phyloP scores from a whole-genome alignment of 768 basidiomycete genomes.

The Tephrocybe sp. region DNA sequence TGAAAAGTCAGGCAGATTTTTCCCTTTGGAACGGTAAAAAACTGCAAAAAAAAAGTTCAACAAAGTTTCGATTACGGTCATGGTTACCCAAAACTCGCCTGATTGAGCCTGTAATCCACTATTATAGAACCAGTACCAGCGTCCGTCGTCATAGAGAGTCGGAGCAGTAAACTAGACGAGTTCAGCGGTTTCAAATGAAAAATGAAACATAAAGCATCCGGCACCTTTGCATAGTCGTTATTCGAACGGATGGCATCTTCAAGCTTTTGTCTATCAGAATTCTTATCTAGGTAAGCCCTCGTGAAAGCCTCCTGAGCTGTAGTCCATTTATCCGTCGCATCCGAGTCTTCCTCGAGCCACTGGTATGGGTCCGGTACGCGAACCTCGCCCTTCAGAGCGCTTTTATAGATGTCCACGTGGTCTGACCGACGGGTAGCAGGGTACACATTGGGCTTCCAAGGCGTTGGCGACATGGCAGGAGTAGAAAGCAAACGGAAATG shows the following conservation, averaged over 20 bases:
- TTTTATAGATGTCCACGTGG: constrained; percentile 68
- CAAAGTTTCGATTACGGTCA: neutral
- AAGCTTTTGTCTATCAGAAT: constrained; percentile 54
- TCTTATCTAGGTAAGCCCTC: constrained; percentile 58
- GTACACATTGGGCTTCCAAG: constrained; percentile 59
- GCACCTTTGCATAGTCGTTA: constrained; percentile 43
- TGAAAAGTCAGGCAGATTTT: constrained; percentile 52
- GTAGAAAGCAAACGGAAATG: constrained; percentile 23
- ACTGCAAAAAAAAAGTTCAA: constrained; percentile 35
- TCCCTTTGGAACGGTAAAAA: constrained; percentile 57
- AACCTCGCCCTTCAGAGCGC: constrained; percentile 58
- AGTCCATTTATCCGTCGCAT: constrained; percentile 67
- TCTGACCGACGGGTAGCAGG: constrained; percentile 64
- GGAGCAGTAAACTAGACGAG: constrained; percentile 60
- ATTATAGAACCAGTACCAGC: constrained; percentile 84
- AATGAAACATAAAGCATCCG: neutral
- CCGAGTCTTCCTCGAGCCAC: constrained; percentile 66
- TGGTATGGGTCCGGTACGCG: constrained; percentile 67
- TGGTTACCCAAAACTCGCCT: constrained; percentile 33
- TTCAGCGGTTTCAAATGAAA: neutral
- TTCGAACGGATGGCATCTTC: constrained; percentile 53
- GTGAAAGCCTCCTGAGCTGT: constrained; percentile 59
- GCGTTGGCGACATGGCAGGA: constrained; percentile 35
- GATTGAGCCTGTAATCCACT: constrained; percentile 72
- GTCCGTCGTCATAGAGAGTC: constrained; percentile 54